Base-by-base conservation (phyloP, 2,329 filamentous ascomycete genomes). In the Penicillium sp. region DNA sequence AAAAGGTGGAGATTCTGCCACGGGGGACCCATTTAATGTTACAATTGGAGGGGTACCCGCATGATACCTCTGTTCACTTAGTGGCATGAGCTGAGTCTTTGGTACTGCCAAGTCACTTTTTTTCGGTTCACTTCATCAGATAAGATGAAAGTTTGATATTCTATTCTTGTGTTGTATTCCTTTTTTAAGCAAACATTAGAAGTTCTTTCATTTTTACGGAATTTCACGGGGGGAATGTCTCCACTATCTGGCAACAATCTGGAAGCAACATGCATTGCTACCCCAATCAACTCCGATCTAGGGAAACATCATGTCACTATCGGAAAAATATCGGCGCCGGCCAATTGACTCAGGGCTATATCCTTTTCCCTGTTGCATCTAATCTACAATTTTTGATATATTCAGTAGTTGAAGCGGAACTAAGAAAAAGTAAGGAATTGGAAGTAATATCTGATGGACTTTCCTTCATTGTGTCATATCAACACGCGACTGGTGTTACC, bases 71-170 rank as follows among this genome's bases (percentile, higher is more conserved):
- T 36, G 55, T 35, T 45, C 44, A 53, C 36, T 28, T 12, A 16
- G 31, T 56, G 52, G 53, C 17, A 51, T 40, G 22, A 1, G 46
- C 53, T 38, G 36, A 50, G 28, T 37, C 19, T 28, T n/a, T 50
- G 38, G 51, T 48, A 54, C 44, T 49, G 55, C 55, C 51, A 57
- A 54, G 55, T 54, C 55, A 50, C 26, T 17, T n/a, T 40, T 31
- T 36, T 19, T 19, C 44, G 31, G 46, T 46, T 35, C 57, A 35
- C 17, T 1, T n/a, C 45, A 62, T 63, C 62, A 62, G 62, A 64
- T 65, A 65, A 65, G 62, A 65, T 65, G 60, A 8, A 50, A 46
- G 19, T 28, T 40, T 19, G 45, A 36, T 44, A 42, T 16, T 25
- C 9, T n/a, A 28, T 22, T 37, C 0, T 19, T 30, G 2, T 40